Conservation (phyloP, 164 flowering plant species). For the Macadamia integrifolia region DNA sequence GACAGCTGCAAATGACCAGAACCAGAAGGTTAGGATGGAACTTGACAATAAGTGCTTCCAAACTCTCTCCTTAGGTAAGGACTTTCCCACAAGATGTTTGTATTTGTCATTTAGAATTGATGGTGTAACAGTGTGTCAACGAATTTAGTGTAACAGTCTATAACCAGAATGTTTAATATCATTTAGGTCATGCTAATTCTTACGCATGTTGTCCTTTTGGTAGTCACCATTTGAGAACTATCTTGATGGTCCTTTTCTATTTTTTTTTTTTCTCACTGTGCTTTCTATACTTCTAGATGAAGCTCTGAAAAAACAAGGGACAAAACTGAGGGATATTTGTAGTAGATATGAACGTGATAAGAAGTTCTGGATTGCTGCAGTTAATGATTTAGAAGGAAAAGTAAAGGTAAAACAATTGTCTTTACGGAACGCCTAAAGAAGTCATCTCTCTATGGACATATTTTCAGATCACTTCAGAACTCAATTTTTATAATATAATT, state of each 20-base stretch:
- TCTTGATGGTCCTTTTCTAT: background rate
- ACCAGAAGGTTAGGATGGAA: constrained; percentile 64
- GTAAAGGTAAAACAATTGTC: constrained; percentile 40
- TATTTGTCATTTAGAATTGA: background rate
- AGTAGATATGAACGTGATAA: constrained; percentile 54
- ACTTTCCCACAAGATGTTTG: background rate
- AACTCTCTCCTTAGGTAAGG: constrained; percentile 53
- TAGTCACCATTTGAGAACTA: background rate
- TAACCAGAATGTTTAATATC: too few species aligned
- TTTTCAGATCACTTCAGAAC: background rate
- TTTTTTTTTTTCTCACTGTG: background rate
- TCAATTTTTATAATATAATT: background rate
- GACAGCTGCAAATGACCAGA: constrained; percentile 54
- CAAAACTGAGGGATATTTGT: constrained; percentile 38
- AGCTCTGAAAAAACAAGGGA: constrained; percentile 54
- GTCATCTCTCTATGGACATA: background rate
- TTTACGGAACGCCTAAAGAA: background rate
- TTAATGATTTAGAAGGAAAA: constrained; percentile 45
- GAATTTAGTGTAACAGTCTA: too few species aligned
- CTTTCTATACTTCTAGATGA: constrained; percentile 35
- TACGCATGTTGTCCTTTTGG: background rate
- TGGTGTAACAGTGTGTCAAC: background rate
- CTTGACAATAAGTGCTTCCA: constrained; percentile 53
- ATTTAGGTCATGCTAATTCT: background rate
- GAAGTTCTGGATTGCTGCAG: constrained; percentile 44